These are phyloP conservation scores for Mycena amicta DNA, from an alignment of 768 basidiomycete genomes.

Conservation along the genomic window DNA sequence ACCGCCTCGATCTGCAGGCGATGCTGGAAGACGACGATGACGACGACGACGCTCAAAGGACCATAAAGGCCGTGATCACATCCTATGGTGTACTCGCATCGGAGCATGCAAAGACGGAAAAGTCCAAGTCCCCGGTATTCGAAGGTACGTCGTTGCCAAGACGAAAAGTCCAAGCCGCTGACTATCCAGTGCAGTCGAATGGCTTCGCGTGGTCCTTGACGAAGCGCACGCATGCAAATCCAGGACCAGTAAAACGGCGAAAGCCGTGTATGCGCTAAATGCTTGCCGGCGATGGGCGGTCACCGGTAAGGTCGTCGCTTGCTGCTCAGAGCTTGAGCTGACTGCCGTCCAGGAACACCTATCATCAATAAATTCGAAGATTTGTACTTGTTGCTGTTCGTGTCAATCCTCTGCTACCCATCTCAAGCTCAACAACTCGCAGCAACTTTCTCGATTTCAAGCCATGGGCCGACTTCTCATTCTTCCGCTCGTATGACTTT, in stretches of 20 bases:
- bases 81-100: slow-evolving; percentile 92
- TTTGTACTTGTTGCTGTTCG: slow-evolving; percentile 79
- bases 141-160: too few relatives aligned
- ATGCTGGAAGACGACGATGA: slow-evolving; percentile 43
- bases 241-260: slow-evolving; percentile 82
- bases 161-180: too few relatives aligned
- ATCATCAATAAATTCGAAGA: slow-evolving; percentile 95
- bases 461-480: slow-evolving; percentile 82
- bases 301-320: slow-evolving; percentile 60
- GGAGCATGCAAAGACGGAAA: slow-evolving; percentile 76
- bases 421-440: neutral
- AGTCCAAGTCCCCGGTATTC: slow-evolving; percentile 59
- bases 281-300: slow-evolving; percentile 88
- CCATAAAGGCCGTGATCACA: slow-evolving; percentile 82
- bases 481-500: slow-evolving; percentile 91
- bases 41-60: too few relatives aligned
- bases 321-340: neutral
- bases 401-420: neutral
- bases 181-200: slow-evolving; percentile 78
- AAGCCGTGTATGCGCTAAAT: slow-evolving; percentile 82
- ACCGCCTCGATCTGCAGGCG: slow-evolving; percentile 71
- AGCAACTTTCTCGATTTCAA: slow-evolving; percentile 79
- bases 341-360: slow-evolving; percentile 65
- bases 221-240: slow-evolving; percentile 97
- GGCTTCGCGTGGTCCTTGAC: slow-evolving; percentile 84